A percentile compares a stretch with the other conserved stretches of the same genome.
Conservation (phyloP, 78 protist species). For the Tieghemostelium lacteum region DNA sequence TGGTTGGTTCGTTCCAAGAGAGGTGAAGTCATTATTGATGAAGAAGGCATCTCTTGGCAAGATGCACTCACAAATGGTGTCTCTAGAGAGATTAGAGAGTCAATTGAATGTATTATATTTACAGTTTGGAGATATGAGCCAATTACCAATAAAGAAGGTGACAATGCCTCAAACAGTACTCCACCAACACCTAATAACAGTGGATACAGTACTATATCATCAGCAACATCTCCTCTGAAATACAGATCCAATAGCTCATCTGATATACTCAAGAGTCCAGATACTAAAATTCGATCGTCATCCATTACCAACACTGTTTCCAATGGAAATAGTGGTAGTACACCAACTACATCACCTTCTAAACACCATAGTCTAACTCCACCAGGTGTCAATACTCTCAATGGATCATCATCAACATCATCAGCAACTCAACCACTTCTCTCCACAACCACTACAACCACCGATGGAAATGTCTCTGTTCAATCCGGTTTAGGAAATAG, state of each 20-base stretch:
- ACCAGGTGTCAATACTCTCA: neutral
- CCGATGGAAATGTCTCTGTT: no score
- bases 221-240: neutral
- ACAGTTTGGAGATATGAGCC: conserved; percentile 66
- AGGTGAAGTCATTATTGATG: conserved; percentile 52
- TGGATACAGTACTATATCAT: neutral
- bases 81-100: conserved; percentile 26
- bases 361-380: neutral
- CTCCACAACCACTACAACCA: neutral
- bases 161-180: neutral
- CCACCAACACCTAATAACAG: neutral
- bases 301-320: conserved; percentile 9
- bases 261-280: conserved; percentile 9
- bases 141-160: conserved; percentile 14
- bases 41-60: conserved; percentile 51
- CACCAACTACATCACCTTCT: neutral
- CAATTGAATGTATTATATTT: conserved; percentile 46
- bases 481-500: neutral
- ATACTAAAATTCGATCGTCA: conserved; percentile 32
- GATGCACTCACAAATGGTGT: conserved; percentile 39
- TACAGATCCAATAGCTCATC: neutral
- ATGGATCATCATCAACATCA: neutral
- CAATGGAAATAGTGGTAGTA: no score
- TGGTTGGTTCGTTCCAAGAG: conserved; percentile 64
- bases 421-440: neutral